Evolutionary conservation across 2,329 filamentous ascomycete genomes (phyloP), one percentile per base, ranked within the genome.

Genomic region (Neopestalotiopsis sp.): DNA sequence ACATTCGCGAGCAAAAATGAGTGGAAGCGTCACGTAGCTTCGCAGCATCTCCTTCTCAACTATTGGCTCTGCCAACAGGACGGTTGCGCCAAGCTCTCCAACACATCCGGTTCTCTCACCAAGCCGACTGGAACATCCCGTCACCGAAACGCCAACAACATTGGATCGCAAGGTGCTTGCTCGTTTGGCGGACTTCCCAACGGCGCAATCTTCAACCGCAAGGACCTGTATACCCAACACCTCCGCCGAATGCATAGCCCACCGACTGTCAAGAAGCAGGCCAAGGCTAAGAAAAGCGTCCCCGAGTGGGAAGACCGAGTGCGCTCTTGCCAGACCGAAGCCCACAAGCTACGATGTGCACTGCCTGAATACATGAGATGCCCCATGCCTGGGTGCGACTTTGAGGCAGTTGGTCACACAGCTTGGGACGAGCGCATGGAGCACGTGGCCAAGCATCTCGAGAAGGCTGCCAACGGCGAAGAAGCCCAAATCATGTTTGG

Each of bases 171-270:
- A n/a, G 34, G n/a, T 57, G 13, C 20, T 63, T 62, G 59, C 67
- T 45, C 72, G 30, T 66, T 76, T 0, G 49, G 75, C 0, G 49
- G 75, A 12, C 80, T 85, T 4, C 82, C 83, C 45, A 90, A 91
- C 74, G 90, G 85, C 20, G 81, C 82, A 38, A 84, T 86, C 74
- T 97, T 97, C 84, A 97, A 97, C 80, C 92, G 95, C 75, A 97
- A 97, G 78, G 95, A 98, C 75, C 88, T 98, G 9, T 97, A 95
- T 82, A 94, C 92, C 0, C 94, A 97, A 75, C 95, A 98, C 76
- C 86, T 95, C 2, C 88, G 93, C 5, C 91, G 95, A 61, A 97
- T 97, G 93, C 95, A 98, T 77, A 84, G 88, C 0, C 86, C 88
- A 0, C 78, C 85, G 66, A 71, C 79, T 2, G 74, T 82, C 61